Base-by-base conservation (phyloP, 2,329 filamentous ascomycete genomes). In the Ascosphaera acerosa region DNA sequence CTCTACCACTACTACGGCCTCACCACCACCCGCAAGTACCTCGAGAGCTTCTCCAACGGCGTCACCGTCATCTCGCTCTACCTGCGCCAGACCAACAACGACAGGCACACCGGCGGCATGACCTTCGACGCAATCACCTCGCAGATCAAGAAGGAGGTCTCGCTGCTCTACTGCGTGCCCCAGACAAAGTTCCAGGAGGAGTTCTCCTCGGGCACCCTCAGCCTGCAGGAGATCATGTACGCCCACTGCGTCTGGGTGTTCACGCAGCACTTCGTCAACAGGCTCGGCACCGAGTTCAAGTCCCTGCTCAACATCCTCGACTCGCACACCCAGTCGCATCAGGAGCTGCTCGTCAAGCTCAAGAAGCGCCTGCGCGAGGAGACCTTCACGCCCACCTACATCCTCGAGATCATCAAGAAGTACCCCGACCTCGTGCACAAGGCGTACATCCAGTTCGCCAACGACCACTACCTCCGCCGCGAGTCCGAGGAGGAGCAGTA, bases 1-100 rank as follows among this genome's bases (percentile, higher is more conserved):
- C 62, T 97, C 22, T 97, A 97, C 59, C 87, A 97, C 58, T 94
- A 92, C 66, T 97, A 97, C 48, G 84, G 87, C 27, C 66, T 94
- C 37, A 97, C 87, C 2, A 90, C 78, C 46, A 87, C 87, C 17
- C 68, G 87, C 43, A 97, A 97, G 59, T 97, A 97, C 47, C 76
- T 97, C 30, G 78, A 97, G 57, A 87, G 94, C 56, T 97, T 97
- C 62, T 87, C 82, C 46, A 97, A 97, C 52, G 87, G 87, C 37
- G 89, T 92, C 50, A 90, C 80, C 10, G 76, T 94, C 52, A 90
- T 94, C 64, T 92, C 81, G 42, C 68, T 92, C 38, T 97, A 97
- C 54, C 64, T 97, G 36, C 73, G 75, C 40, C 81, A 78, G 15
- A 64, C 75, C 12, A 64, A 64, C 39, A 51, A 62, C 15, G 56